phyloP scores from a whole-genome alignment of 169 alveolate species.

The Plasmodium malariae region DNA sequence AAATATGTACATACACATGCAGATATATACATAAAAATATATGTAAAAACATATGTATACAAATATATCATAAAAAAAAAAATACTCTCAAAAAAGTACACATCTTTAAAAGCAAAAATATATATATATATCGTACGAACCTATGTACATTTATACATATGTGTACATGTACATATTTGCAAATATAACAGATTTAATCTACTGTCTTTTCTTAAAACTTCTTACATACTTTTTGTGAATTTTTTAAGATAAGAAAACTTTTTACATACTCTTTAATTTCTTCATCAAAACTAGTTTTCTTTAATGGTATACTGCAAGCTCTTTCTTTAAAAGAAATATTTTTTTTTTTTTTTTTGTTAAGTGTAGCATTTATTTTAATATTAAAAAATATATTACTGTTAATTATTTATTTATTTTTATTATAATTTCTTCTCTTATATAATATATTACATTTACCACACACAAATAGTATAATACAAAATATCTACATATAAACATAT shows the following conservation, averaged over 20 bases:
- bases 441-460: no score
- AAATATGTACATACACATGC: background rate
- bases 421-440: no score
- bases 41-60: background rate
- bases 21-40: background rate
- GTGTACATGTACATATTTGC: background rate
- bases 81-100: no score
- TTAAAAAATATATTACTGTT: no score
- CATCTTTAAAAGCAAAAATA: no score
- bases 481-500: no score
- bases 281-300: constrained; percentile 20
- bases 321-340: constrained; percentile 28
- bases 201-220: background rate
- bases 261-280: constrained; percentile 31
- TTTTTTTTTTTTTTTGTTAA: background rate
- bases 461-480: no score
- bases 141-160: background rate
- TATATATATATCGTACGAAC: background rate
- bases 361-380: no score
- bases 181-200: background rate
- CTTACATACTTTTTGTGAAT: constrained; percentile 42
- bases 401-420: no score
- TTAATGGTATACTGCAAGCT: background rate
- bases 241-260: constrained; percentile 40
- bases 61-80: no score